These are phyloP conservation scores for Xylariaceae sp. DNA, from an alignment of 2,329 filamentous ascomycete species.

Conservation along the genomic window DNA sequence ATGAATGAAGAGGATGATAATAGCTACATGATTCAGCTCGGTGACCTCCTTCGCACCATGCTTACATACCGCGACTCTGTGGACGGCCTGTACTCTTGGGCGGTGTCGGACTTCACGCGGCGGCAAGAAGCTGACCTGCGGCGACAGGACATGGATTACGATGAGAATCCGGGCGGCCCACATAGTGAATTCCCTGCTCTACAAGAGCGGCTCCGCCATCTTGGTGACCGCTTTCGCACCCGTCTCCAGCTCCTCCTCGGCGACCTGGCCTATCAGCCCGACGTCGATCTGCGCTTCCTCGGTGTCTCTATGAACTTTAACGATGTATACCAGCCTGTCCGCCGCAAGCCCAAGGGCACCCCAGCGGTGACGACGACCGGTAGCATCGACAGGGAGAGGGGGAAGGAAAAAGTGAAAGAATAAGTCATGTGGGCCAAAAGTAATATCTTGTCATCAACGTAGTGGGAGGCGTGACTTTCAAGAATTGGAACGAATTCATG, in stretches of 20 bases:
- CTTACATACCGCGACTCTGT: constrained; percentile 89
- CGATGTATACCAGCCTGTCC: constrained; percentile 81
- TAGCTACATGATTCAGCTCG: constrained; percentile 83
- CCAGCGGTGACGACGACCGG: constrained; percentile 11
- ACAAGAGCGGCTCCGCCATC: constrained; percentile 64
- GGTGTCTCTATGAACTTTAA: constrained; percentile 99
- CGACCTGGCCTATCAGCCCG: constrained; percentile 87
- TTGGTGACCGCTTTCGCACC: constrained; percentile 72
- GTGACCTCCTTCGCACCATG: constrained; percentile 91
- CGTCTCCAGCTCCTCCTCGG: constrained; percentile 79
- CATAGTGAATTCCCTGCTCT: constrained; percentile 66
- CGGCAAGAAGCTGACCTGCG: constrained; percentile 76
- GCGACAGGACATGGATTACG: constrained; percentile 24
- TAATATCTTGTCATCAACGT: too few relatives aligned
- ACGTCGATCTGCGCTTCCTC: constrained; percentile 92
- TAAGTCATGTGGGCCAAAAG: not conserved
- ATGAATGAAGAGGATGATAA: constrained; percentile 61
- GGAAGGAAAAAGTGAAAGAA: constrained; percentile 15
- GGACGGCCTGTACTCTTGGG: constrained; percentile 91
- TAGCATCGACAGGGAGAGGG: constrained; percentile 17
- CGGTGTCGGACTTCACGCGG: constrained; percentile 86
- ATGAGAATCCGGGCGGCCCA: constrained; percentile 53
- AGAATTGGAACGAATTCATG: not conserved
- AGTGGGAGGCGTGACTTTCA: not conserved
- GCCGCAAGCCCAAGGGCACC: constrained; percentile 53